phyloP scores from a whole-genome alignment of 148 eudicot genomes.

The Camellia lanceoleosa region DNA sequence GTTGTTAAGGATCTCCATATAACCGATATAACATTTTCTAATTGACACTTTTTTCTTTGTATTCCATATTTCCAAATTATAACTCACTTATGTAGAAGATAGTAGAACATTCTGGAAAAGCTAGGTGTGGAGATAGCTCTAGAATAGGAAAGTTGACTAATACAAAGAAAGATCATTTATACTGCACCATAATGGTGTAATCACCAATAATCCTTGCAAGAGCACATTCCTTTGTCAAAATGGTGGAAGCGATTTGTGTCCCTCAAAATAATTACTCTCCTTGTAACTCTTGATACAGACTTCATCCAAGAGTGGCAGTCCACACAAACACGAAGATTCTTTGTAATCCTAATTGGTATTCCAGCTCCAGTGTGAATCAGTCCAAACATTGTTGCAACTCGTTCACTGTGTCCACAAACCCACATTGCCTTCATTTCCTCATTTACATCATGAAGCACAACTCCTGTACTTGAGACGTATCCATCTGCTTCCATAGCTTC shows the following conservation, averaged over 20 bases:
- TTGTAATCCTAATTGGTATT: slow-evolving; percentile 27
- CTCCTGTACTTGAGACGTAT: slow-evolving; percentile 28
- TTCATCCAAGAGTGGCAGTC: slow-evolving; percentile 40
- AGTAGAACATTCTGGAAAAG: background rate
- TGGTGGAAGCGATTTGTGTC: slow-evolving; percentile 34
- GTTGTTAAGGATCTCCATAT: background rate
- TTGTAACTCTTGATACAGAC: slow-evolving; percentile 24
- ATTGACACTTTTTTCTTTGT: background rate
- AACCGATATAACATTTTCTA: background rate
- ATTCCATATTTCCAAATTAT: too few species aligned
- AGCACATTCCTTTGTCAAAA: slow-evolving; percentile 27
- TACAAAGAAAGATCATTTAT: background rate
- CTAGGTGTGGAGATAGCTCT: background rate
- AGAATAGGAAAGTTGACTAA: background rate
- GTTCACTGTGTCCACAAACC: slow-evolving; percentile 29
- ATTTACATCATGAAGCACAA: slow-evolving; percentile 32
- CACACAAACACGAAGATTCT: slow-evolving; percentile 35
- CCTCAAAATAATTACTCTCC: slow-evolving; percentile 31
- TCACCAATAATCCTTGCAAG: slow-evolving; percentile 35
- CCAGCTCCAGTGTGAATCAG: slow-evolving; percentile 29
- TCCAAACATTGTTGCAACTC: slow-evolving; percentile 33
- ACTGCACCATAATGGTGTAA: background rate
- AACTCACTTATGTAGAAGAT: background rate
- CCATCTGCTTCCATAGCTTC: slow-evolving; percentile 3
- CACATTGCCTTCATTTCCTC: slow-evolving; percentile 28